Conservation (phyloP, 2,329 filamentous ascomycete species). For the Chrysoporthe puriensis region DNA sequence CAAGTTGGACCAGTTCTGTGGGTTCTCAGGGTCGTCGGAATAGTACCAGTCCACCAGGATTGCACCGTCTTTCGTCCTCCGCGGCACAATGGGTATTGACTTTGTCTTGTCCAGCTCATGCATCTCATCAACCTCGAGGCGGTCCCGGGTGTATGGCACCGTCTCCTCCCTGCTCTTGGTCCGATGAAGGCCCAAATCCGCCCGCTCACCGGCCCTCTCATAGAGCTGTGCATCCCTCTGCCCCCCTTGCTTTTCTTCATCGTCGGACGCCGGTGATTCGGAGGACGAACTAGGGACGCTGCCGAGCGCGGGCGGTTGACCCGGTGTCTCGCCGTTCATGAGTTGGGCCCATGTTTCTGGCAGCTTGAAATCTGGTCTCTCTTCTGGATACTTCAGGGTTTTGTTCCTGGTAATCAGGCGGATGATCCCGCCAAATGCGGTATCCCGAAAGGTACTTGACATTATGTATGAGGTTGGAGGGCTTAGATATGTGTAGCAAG, state of each 20-base stretch:
- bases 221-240: slow-evolving; percentile 31
- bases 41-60: slow-evolving; percentile 46
- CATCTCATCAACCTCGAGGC: slow-evolving; percentile 33
- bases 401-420: slow-evolving; percentile 37
- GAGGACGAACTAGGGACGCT: slow-evolving; percentile 18
- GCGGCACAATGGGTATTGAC: slow-evolving; percentile 37
- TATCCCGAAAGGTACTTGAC: slow-evolving; percentile 29
- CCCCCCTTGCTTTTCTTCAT: slow-evolving; percentile 33
- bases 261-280: slow-evolving; percentile 25
- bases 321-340: slow-evolving; percentile 71
- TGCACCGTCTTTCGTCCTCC: slow-evolving; percentile 35
- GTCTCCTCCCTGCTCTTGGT: slow-evolving; percentile 35
- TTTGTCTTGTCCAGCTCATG: slow-evolving; percentile 36
- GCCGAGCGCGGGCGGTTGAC: slow-evolving; percentile 24
- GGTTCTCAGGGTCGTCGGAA: slow-evolving; percentile 54
- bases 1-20: slow-evolving; percentile 50
- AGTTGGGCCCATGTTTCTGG: slow-evolving; percentile 68
- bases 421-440: slow-evolving; percentile 36
- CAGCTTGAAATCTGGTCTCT: slow-evolving; percentile 67
- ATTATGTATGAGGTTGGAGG: slow-evolving; percentile 8
- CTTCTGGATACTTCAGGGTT: slow-evolving; percentile 63
- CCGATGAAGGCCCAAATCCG: slow-evolving; percentile 29
- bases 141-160: slow-evolving; percentile 32
- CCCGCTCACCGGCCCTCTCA: slow-evolving; percentile 17
- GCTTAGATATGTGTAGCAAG: not conserved